Conservation (phyloP, 306 rosid species). For the Mimosa bimucronata region DNA sequence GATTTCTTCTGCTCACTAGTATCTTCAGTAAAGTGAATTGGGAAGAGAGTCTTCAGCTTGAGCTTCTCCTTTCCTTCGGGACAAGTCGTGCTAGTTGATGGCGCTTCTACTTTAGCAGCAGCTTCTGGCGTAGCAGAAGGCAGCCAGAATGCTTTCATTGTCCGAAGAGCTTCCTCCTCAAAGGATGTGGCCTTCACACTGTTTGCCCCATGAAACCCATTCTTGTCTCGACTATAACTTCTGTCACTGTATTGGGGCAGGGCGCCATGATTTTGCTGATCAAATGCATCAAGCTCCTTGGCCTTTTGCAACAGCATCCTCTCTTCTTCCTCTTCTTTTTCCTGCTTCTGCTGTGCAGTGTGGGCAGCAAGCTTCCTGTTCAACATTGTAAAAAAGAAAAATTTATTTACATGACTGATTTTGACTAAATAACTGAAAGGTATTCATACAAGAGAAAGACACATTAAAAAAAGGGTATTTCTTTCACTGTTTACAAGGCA, state of each 20-base stretch:
- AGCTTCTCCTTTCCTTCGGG: constrained; percentile 93
- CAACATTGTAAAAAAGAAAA: not conserved
- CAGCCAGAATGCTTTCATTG: constrained; percentile 99
- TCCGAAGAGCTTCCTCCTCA: constrained; percentile 97
- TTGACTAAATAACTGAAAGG: not conserved
- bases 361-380: constrained; percentile 87
- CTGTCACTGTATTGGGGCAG: constrained; percentile 83
- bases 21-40: constrained; percentile 81
- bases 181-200: constrained; percentile 98
- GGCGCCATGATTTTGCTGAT: constrained; percentile 98
- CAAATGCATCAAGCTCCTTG: constrained; percentile 93
- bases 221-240: constrained; percentile 72
- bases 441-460: not conserved
- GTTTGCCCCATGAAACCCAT: constrained; percentile 94
- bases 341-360: constrained; percentile 83
- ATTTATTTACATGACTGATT: not conserved
- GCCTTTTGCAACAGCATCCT: constrained; percentile 73
- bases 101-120: constrained; percentile 76
- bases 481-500: not conserved
- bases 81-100: constrained; percentile 71
- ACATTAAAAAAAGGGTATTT: not conserved
- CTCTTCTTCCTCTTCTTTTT: constrained; percentile 86
- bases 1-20: constrained; percentile 63
- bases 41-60: constrained; percentile 84
- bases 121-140: constrained; percentile 96